Conservation (phyloP, 2,329 filamentous ascomycete genomes). For the Arthroderma sp. region DNA sequence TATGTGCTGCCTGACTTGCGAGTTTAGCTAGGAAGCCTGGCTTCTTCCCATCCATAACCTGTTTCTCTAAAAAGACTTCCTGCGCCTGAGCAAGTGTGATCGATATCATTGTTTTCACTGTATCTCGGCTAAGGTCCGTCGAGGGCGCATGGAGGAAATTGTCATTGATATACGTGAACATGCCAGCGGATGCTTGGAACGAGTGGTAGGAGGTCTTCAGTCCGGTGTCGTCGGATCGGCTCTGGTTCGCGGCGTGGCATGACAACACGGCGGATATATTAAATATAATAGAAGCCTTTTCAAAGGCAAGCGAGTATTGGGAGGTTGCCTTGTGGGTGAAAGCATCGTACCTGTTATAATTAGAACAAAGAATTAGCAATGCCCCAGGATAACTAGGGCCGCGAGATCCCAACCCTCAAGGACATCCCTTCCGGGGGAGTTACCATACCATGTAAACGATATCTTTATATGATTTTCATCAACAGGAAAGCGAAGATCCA, state of each 20-base stretch:
- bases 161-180: conserved; percentile 99
- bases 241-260: conserved; percentile 87
- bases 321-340: conserved; percentile 97
- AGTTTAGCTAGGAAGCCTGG: conserved; percentile 82
- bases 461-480: conserved; percentile 99
- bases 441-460: conserved; percentile 78
- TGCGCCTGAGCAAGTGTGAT: conserved; percentile 93
- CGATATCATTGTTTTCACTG: conserved; percentile 84
- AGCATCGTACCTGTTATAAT: conserved; percentile 74
- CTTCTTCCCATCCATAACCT: conserved; percentile 86
- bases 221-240: conserved; percentile 78
- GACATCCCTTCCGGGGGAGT: not conserved
- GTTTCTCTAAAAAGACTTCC: conserved; percentile 95
- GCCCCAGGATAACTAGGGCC: not conserved
- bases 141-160: conserved; percentile 97
- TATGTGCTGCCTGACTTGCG: conserved; percentile 74
- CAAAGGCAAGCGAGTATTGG: conserved; percentile 91
- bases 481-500: conserved; percentile 89
- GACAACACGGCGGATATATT: conserved; percentile 96
- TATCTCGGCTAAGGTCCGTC: conserved; percentile 88
- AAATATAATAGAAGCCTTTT: conserved; percentile 98
- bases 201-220: conserved; percentile 96
- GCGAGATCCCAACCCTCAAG: not conserved
- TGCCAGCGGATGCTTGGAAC: conserved; percentile 93
- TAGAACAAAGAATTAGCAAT: conserved; percentile 2